A percentile compares a stretch with the other conserved stretches of the same genome.
phyloP scores from a whole-genome alignment of 2,329 filamentous ascomycete genomes.

The Phoma sp. region DNA sequence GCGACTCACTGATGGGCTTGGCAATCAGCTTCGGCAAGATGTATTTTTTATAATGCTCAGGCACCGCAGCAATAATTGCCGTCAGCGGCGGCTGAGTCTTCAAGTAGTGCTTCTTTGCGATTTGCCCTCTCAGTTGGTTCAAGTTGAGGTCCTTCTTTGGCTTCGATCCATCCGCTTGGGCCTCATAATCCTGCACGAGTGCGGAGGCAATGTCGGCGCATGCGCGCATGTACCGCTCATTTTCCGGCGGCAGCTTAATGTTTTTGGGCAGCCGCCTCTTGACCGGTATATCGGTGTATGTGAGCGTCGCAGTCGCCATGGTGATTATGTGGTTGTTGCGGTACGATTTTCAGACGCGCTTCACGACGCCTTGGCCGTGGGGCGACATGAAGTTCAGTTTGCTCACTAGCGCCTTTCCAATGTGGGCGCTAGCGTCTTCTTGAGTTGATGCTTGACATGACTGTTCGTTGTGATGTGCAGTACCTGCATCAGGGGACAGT shows the following conservation, averaged over 20 bases:
- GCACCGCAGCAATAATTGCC: constrained; percentile 95
- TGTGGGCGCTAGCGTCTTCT: not conserved
- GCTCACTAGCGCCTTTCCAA: not conserved
- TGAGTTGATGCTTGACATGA: not conserved
- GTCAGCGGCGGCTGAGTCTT: constrained; percentile 88
- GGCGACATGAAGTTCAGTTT: not conserved
- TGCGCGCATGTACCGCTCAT: constrained; percentile 90
- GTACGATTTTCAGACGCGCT: constrained; percentile 9
- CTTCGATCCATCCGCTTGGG: constrained; percentile 73
- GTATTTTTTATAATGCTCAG: constrained; percentile 99
- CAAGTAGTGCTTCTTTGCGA: constrained; percentile 91
- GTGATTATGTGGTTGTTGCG: constrained; percentile 31
- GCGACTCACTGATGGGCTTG: constrained; percentile 81
- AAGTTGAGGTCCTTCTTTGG: constrained; percentile 88
- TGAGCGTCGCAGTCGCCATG: constrained; percentile 66
- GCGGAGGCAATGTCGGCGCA: constrained; percentile 95
- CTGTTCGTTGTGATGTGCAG: not conserved
- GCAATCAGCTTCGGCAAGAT: constrained; percentile 95
- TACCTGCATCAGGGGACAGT: not conserved
- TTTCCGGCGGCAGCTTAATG: constrained; percentile 83
- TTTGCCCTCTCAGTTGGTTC: constrained; percentile 82
- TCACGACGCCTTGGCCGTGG: no score
- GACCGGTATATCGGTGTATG: constrained; percentile 57
- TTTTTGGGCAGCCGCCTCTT: constrained; percentile 69
- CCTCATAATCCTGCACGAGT: constrained; percentile 92